These are phyloP conservation scores for Pelagophyceae sp. DNA, from an alignment of 352 stramenopile genomes.

Conservation along the genomic window DNA sequence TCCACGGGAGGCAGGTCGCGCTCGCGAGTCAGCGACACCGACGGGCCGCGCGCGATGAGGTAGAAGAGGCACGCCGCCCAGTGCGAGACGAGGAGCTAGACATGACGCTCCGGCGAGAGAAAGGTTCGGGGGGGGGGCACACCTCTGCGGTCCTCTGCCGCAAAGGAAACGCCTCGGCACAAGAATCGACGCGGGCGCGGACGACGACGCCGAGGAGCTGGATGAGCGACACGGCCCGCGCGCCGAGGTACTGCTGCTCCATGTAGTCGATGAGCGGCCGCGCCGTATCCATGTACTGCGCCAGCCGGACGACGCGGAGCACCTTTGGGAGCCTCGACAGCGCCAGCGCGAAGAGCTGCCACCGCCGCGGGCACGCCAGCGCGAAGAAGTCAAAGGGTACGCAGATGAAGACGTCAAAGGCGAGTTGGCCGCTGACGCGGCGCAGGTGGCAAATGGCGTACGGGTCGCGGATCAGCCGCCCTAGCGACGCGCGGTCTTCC, in stretches of 20 bases:
- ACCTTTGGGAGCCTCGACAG: conserved; percentile 37
- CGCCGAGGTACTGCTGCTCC: neutral
- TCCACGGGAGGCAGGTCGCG: neutral
- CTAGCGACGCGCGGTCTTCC: too few relatives aligned
- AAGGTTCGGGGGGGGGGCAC: too few relatives aligned
- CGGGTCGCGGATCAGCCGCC: too few relatives aligned
- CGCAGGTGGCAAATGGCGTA: too few relatives aligned
- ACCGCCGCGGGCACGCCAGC: neutral
- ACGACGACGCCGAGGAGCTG: conserved; percentile 40
- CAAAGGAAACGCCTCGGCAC: too few relatives aligned
- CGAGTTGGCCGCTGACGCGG: too few relatives aligned
- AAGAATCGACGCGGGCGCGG: too few relatives aligned
- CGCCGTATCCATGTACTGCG: neutral
- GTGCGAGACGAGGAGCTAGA: conserved; percentile 43
- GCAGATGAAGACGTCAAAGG: conserved; percentile 25
- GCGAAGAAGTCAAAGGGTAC: neutral
- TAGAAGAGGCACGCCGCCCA: conserved; percentile 42
- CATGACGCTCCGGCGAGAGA: too few relatives aligned
- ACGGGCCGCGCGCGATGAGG: conserved; percentile 35
- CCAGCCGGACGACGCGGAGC: conserved; percentile 31
- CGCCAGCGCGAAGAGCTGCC: conserved; percentile 13
- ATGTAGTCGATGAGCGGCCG: neutral
- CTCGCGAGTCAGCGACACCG: neutral
- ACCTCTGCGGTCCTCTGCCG: too few relatives aligned
- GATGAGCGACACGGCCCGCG: conserved; percentile 22